phyloP scores from a whole-genome alignment of 2,329 filamentous ascomycete species.

The Cladophialophora psammophila region DNA sequence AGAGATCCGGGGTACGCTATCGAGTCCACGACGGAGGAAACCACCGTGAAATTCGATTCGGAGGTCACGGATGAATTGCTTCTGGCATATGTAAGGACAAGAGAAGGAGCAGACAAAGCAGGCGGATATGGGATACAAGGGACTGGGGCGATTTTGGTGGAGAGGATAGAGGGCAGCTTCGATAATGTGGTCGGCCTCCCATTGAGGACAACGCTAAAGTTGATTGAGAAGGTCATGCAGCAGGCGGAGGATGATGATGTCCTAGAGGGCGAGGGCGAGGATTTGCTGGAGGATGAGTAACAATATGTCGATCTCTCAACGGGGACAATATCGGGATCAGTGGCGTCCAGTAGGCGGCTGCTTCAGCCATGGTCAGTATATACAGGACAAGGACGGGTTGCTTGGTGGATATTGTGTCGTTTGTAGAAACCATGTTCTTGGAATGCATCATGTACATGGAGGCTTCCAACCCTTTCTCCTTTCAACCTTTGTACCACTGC shows the following conservation, averaged over 20 bases:
- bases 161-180: constrained; percentile 85
- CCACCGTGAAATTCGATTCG: constrained; percentile 82
- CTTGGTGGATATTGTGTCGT: constrained; percentile 11
- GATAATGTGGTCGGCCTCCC: constrained; percentile 96
- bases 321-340: neutral
- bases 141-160: constrained; percentile 82
- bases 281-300: constrained; percentile 48
- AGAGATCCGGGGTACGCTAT: constrained; percentile 85
- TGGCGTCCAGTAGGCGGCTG: neutral
- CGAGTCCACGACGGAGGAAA: constrained; percentile 85
- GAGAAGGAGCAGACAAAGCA: constrained; percentile 94
- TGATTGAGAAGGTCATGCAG: constrained; percentile 89
- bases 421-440: constrained; percentile 18
- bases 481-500: neutral
- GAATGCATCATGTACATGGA: constrained; percentile 27
- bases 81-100: constrained; percentile 70
- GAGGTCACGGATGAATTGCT: constrained; percentile 82
- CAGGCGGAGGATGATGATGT: constrained; percentile 72
- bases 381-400: neutral
- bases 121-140: constrained; percentile 96
- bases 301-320: neutral
- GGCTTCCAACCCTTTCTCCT: neutral
- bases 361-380: constrained; percentile 3
- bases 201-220: constrained; percentile 74
- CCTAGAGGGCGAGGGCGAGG: constrained; percentile 51